phyloP scores from a whole-genome alignment of 2,329 filamentous ascomycete species.

The Aspergillus eucalypticola region DNA sequence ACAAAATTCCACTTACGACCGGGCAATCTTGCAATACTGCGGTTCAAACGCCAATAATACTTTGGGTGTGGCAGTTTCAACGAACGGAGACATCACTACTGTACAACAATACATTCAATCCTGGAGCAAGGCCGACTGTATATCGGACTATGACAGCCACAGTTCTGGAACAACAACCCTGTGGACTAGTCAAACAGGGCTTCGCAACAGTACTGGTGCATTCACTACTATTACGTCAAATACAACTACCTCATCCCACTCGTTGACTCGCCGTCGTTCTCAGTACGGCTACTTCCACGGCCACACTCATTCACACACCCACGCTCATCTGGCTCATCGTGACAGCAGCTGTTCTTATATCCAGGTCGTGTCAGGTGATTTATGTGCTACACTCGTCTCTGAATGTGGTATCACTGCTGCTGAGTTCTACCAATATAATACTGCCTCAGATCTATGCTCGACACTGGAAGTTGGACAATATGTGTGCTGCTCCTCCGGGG shows the following conservation, averaged over 20 bases:
- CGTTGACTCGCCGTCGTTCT: background rate
- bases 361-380: constrained; percentile 38
- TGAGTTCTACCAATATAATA: constrained; percentile 45
- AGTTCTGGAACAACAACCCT: background rate
- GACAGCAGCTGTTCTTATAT: background rate
- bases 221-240: background rate
- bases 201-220: background rate
- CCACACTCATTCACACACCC: background rate
- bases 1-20: background rate
- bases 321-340: too few relatives aligned
- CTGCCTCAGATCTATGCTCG: constrained; percentile 24
- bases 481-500: constrained; percentile 21
- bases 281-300: background rate
- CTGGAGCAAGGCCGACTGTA: background rate
- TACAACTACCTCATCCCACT: background rate
- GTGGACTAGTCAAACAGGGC: background rate
- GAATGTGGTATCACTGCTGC: constrained; percentile 41
- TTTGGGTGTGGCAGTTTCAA: background rate
- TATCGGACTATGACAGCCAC: background rate
- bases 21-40: background rate
- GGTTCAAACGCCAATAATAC: background rate
- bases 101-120: background rate
- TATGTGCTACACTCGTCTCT: constrained; percentile 39
- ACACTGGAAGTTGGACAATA: constrained; percentile 26
- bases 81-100: background rate